Evolutionary conservation across 306 rosid genomes (phyloP), one percentile per base, ranked within the genome.

Genomic region (Cyamopsis tetragonoloba): DNA sequence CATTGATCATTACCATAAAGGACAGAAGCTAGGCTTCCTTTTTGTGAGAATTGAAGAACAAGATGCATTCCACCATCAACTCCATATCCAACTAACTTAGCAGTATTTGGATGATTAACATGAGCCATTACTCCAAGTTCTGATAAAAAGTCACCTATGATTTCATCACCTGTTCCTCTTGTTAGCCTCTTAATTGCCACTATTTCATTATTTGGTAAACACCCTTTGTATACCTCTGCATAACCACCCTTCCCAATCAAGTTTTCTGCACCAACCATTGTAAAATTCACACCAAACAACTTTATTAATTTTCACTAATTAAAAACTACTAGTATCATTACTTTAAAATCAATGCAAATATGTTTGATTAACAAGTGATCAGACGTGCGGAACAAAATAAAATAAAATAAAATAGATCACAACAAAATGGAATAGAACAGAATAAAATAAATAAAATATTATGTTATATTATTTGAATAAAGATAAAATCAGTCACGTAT

Each of bases 241-340:
- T 95, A 91, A 56, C 99, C 99, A 30, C 99, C 99, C 41, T 95
- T 95, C 62, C 99, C 99, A 62, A 95, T 90, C 78, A 86, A 56
- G 73, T 91, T 90, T 35, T 85, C 99, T 95, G 77, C 72, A 84
- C 66, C 81, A 82, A 78, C 32, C 38, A 65, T 15, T 14, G 27
- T 23, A 35, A 38, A 41, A 9, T 46, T 30, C 44, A 14, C n/a
- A n/a, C n/a, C n/a, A 34, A 31, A 6, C 6, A 32, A 57, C 28
- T 55, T n/a, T n/a, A n/a, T n/a, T n/a, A n/a, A n/a, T n/a, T n/a
- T n/a, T n/a, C n/a, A n/a, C n/a, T n/a, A n/a, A n/a, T n/a, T n/a
- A n/a, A n/a, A n/a, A n/a, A n/a, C n/a, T n/a, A n/a, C n/a, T n/a
- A n/a, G n/a, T n/a, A n/a, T n/a, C n/a, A n/a, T n/a, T n/a, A n/a